phyloP scores from a whole-genome alignment of 129 eudicot genomes.

The Lonicera japonica region DNA sequence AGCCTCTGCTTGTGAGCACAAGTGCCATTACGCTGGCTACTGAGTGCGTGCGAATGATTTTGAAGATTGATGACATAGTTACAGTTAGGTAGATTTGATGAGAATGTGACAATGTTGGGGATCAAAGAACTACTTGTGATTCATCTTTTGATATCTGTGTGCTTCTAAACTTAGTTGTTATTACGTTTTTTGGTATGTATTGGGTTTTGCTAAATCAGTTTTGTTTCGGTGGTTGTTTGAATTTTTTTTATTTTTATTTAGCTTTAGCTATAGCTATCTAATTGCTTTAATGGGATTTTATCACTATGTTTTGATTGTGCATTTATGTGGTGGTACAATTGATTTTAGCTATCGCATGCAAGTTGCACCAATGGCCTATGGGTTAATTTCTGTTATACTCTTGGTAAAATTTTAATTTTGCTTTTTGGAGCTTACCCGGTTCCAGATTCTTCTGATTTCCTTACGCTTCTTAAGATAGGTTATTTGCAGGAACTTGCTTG shows the following conservation, averaged over 20 bases:
- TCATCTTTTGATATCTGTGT: conserved; percentile 21
- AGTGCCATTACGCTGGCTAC: conserved; percentile 80
- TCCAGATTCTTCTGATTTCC: too few species aligned
- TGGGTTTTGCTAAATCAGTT: conserved; percentile 4
- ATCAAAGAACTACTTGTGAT: conserved; percentile 11
- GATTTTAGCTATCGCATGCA: background rate
- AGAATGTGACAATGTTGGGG: conserved; percentile 6
- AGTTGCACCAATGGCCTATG: too few species aligned
- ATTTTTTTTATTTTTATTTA: conserved; percentile 3
- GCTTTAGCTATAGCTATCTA: conserved; percentile 2
- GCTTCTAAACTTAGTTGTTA: conserved; percentile 1
- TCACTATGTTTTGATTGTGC: background rate
- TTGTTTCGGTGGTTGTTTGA: conserved; percentile 6
- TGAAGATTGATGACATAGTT: conserved; percentile 96
- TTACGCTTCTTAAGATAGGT: too few species aligned
- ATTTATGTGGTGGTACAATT: background rate
- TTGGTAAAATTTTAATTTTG: too few species aligned
- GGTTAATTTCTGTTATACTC: too few species aligned
- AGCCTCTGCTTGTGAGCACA: conserved; percentile 90
- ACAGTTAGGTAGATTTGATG: conserved; percentile 71
- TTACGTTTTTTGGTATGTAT: conserved; percentile 5
- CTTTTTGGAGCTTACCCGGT: too few species aligned
- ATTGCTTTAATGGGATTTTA: background rate
- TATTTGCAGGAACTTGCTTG: too few species aligned
- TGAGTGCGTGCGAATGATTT: conserved; percentile 89